Base-by-base conservation (phyloP, 176 grass and related monocot species). In the Eremochloa ophiuroides region DNA sequence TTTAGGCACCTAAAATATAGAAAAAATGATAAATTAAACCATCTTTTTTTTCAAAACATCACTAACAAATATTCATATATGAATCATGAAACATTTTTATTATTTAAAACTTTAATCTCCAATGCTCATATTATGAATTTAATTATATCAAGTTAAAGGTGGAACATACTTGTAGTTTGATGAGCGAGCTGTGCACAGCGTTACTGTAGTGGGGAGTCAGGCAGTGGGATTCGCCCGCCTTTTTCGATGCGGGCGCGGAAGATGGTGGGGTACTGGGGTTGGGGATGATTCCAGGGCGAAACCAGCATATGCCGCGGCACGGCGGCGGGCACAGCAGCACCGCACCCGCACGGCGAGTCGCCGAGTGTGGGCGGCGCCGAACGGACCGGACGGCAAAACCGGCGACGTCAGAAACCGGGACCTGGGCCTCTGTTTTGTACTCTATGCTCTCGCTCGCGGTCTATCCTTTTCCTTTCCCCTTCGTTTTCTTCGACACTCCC, bases 251-350 rank as follows among this genome's bases (percentile, higher is more conserved):
- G 31, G 18, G 15, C 0, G 62, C 3, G 7, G 8, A 55, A 3
- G 20, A 4, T 11, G 53, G 2, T 23, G 22, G 8, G 22, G 7
- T 53, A 7, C 2, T 17, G 5, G 0, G 7, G 16, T 1, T 1
- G 7, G 2, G 31, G 69, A 59, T 81, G 12, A 86, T 67, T 80
- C 84, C 59, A 14, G 18, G 15, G 39, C 46, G 3, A 46, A 14
- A 73, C 7, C n/a, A 69, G 84, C 60, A 81, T 74, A 80, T 80
- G 61, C 84, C 41, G 12, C 30, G 5, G 41, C 40, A 8, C 73
- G 7, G 51, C 55, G 20, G 17, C 48, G 7, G 22, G 55, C 55
- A 7, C 77, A 3, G 53, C n/a, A 58, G n/a, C n/a, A 35, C 34
- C 5, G 34, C 4, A 35, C 34, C n/a, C n/a, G 43, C 44, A 50